A percentile compares a stretch with the other conserved stretches of the same genome.
phyloP scores from a whole-genome alignment of 768 basidiomycete genomes.

The Tylopilus subfusipes region DNA sequence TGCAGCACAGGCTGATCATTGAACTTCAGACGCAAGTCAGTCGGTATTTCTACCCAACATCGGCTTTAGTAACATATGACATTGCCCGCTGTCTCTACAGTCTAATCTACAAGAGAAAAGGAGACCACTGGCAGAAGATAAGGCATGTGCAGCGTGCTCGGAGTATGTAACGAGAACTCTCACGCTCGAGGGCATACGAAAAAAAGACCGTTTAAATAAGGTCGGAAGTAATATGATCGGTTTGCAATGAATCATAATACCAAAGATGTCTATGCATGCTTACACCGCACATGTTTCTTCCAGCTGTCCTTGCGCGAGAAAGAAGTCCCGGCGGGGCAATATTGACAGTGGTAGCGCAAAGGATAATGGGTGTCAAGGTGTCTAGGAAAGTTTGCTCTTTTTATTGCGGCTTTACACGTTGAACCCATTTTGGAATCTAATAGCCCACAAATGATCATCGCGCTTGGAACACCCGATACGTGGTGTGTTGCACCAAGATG shows the following conservation, averaged over 20 bases:
- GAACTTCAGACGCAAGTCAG: neutral
- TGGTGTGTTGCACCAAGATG: constrained; percentile 12
- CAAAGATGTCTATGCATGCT: neutral
- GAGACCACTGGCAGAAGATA: no score
- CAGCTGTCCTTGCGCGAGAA: constrained; percentile 26
- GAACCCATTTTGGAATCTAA: neutral
- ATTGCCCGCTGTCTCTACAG: neutral
- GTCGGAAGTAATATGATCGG: neutral
- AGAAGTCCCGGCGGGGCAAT: constrained; percentile 7
- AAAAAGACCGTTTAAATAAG: neutral
- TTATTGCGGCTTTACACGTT: constrained; percentile 1
- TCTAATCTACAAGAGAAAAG: neutral
- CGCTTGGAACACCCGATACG: constrained; percentile 6
- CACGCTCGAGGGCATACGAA: neutral
- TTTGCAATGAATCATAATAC: neutral
- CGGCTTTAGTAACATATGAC: neutral
- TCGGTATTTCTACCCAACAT: neutral
- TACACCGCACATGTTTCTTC: constrained; percentile 7
- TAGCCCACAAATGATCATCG: constrained; percentile 8
- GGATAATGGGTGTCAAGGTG: constrained; percentile 21
- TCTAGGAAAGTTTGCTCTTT: constrained; percentile 14
- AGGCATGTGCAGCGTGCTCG: no score
- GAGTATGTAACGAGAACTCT: neutral
- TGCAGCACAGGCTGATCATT: neutral
- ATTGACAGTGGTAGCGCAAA: constrained; percentile 10